Evolutionary conservation across 805 yeast genomes (phyloP).

Genomic region (Saccharomyces kudriavzevii): DNA sequence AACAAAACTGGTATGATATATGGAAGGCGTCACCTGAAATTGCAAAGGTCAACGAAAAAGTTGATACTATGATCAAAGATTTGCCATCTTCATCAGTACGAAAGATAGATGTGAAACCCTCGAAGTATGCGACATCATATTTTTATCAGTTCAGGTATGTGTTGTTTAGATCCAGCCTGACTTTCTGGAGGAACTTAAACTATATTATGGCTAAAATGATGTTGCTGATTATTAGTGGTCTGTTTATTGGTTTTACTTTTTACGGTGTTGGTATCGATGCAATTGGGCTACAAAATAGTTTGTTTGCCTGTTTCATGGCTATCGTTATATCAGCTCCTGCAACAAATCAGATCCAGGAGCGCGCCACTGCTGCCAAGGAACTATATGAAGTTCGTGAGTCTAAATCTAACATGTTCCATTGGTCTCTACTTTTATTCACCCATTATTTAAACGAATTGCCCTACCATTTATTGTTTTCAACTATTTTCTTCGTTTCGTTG

Average conservation of each 20-base stretch:
- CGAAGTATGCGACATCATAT: constrained; percentile 20
- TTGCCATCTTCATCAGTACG: constrained; percentile 12
- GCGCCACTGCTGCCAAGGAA: constrained; percentile 33
- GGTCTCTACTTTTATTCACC: constrained; percentile 32
- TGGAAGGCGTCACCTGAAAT: constrained; percentile 43
- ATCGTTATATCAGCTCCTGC: constrained; percentile 35
- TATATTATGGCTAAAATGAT: constrained; percentile 37
- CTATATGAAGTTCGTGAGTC: constrained; percentile 36
- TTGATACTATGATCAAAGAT: constrained; percentile 43
- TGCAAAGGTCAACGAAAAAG: constrained; percentile 33
- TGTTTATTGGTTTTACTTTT: constrained; percentile 49
- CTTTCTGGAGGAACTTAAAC: constrained; percentile 36
- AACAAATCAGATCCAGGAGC: constrained; percentile 34
- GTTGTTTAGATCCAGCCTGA: constrained; percentile 17
- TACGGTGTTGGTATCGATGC: constrained; percentile 43
- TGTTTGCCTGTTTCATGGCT: constrained; percentile 34
- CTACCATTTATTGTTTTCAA: constrained; percentile 24
- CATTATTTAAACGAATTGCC: constrained; percentile 33
- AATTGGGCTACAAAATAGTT: constrained; percentile 34
- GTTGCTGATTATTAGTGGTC: constrained; percentile 36
- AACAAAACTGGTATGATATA: constrained; percentile 46
- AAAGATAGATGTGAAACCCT: background rate
- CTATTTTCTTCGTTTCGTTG: constrained; percentile 30
- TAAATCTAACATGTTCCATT: constrained; percentile 35
- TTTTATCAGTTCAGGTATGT: constrained; percentile 31